Evolutionary conservation across 805 yeast genomes (phyloP).

Genomic region (Candida xyloterini): DNA sequence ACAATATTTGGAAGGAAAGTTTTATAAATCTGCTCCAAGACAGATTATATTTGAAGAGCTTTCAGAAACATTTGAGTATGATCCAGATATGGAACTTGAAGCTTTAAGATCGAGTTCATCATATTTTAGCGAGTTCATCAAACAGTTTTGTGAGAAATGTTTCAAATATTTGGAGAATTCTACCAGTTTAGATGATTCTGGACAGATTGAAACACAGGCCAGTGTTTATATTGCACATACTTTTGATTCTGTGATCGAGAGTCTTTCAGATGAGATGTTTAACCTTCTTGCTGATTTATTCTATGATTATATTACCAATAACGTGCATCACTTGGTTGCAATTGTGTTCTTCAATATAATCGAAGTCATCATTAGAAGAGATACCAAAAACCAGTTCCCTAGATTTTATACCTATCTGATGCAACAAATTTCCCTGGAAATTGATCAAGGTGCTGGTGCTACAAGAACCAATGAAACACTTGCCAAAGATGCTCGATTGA

Average conservation of each 20-base stretch:
- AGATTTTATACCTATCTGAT: slow-evolving; percentile 44
- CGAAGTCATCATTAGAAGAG: slow-evolving; percentile 67
- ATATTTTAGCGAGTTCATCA: slow-evolving; percentile 60
- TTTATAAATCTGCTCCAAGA: slow-evolving; percentile 34
- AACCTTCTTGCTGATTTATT: slow-evolving; percentile 43
- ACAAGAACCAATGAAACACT: slow-evolving; percentile 53
- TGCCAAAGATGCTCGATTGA: slow-evolving; percentile 65
- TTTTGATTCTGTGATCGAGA: slow-evolving; percentile 50
- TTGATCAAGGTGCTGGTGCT: slow-evolving; percentile 81
- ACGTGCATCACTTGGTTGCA: slow-evolving; percentile 57
- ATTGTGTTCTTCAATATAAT: slow-evolving; percentile 69
- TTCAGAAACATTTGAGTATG: slow-evolving; percentile 36
- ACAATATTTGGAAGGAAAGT: slow-evolving; percentile 45
- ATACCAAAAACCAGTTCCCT: slow-evolving; percentile 47
- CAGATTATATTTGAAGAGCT: slow-evolving; percentile 22
- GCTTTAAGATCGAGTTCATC: slow-evolving; percentile 75
- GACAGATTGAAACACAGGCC: slow-evolving; percentile 49
- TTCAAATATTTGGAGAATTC: slow-evolving; percentile 65
- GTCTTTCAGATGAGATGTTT: slow-evolving; percentile 58
- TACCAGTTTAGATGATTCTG: slow-evolving; percentile 54
- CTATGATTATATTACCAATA: slow-evolving; percentile 56
- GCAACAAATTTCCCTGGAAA: slow-evolving; percentile 58
- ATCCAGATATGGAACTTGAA: slow-evolving; percentile 42
- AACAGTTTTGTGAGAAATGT: slow-evolving; percentile 53
- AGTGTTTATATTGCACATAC: slow-evolving; percentile 36